Conservation (phyloP, 345 rosid genomes). For the Melaleuca alternifolia region DNA sequence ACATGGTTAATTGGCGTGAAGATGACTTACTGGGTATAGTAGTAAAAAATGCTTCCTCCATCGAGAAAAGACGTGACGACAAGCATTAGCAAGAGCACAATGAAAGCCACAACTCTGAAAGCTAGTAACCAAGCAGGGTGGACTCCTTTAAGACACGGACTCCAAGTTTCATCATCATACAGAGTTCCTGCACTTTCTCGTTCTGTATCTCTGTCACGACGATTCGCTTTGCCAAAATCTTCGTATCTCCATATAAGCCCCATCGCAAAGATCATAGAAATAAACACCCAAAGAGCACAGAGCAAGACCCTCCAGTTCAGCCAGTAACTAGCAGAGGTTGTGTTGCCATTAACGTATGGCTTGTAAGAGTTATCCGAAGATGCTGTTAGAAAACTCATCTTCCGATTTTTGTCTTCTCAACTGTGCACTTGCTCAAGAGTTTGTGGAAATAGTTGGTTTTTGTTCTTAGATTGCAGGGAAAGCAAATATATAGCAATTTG, state of each 20-base stretch:
- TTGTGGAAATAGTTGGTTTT: not conserved
- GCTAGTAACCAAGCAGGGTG: conserved; percentile 96
- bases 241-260: conserved; percentile 59
- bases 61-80: conserved; percentile 34
- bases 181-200: conserved; percentile 38
- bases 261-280: conserved; percentile 21
- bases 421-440: not conserved
- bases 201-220: conserved; percentile 26
- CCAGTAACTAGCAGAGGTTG: conserved; percentile 68
- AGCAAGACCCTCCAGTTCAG: conserved; percentile 77
- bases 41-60: conserved; percentile 80
- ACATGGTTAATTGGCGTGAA: not conserved
- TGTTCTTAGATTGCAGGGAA: not conserved
- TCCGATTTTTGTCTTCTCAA: not conserved
- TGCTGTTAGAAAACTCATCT: conserved; percentile 37
- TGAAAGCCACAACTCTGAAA: conserved; percentile 60
- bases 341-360: conserved; percentile 39
- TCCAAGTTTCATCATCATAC: conserved; percentile 84
- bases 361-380: conserved; percentile 35
- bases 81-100: conserved; percentile 57
- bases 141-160: conserved; percentile 64
- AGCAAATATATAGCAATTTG: not conserved
- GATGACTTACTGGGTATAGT: conserved; percentile 76
- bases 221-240: conserved; percentile 17
- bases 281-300: conserved; percentile 53